A percentile compares a stretch with the other conserved stretches of the same genome.
Evolutionary conservation across 106 monocot genomes (phyloP).

Genomic region (Dioscorea dumetorum): DNA sequence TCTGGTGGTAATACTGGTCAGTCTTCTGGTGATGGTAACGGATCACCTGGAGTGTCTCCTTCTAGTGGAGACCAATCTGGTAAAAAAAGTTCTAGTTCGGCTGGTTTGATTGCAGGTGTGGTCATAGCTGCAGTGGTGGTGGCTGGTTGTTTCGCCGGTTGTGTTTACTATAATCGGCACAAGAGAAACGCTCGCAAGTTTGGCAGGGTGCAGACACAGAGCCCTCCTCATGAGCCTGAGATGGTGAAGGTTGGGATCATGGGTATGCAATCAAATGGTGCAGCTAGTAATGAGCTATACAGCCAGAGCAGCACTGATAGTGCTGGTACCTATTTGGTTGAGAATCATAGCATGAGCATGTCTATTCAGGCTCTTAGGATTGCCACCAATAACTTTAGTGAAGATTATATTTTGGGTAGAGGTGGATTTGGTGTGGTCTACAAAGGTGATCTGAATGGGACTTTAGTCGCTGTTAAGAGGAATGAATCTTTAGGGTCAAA

Average conservation of each 20-base stretch:
- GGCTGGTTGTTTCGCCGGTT: slow-evolving; percentile 12
- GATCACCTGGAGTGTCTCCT: background rate
- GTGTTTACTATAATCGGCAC: slow-evolving; percentile 13
- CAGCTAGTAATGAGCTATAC: slow-evolving; percentile 20
- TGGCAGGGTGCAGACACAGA: slow-evolving; percentile 23
- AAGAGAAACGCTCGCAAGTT: slow-evolving; percentile 31
- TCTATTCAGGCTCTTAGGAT: slow-evolving; percentile 47
- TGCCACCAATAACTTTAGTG: slow-evolving; percentile 71
- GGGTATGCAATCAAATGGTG: slow-evolving; percentile 12
- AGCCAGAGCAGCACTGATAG: slow-evolving; percentile 28
- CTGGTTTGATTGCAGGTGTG: slow-evolving; percentile 19
- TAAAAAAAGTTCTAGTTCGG: slow-evolving; percentile 12
- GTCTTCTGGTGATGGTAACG: background rate
- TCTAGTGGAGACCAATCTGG: background rate
- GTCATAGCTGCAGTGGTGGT: slow-evolving; percentile 26
- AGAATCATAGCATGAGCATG: slow-evolving; percentile 36
- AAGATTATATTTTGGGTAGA: slow-evolving; percentile 49
- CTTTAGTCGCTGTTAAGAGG: slow-evolving; percentile 72
- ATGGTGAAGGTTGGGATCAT: slow-evolving; percentile 28
- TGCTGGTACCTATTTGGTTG: slow-evolving; percentile 27
- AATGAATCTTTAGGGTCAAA: slow-evolving; percentile 59
- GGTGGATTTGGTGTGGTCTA: slow-evolving; percentile 94
- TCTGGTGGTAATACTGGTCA: background rate
- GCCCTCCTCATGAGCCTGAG: slow-evolving; percentile 26
- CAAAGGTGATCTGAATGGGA: slow-evolving; percentile 67